A percentile compares a stretch with the other conserved stretches of the same genome.
These are phyloP conservation scores for Penicillium paradoxum DNA, from an alignment of 495 filamentous ascomycete species.

Conservation along the genomic window DNA sequence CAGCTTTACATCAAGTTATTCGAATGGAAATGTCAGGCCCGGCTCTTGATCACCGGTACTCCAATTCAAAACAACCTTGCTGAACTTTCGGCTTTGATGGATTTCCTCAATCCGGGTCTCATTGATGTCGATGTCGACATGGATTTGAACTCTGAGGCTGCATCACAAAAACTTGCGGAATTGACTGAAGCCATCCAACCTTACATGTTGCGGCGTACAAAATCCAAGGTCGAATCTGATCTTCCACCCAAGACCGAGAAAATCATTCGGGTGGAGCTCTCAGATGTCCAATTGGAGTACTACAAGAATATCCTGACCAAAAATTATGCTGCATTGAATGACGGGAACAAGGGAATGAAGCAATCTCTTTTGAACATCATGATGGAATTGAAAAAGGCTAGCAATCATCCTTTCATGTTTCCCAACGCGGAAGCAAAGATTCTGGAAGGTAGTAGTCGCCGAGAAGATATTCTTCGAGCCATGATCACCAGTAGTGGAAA, in stretches of 20 bases:
- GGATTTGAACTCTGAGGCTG: conserved; percentile 66
- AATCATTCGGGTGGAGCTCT: conserved; percentile 94
- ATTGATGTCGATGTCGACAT: conserved; percentile 85
- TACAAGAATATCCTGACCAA: conserved; percentile 98
- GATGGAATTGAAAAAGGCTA: conserved; percentile 99
- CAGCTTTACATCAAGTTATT: conserved; percentile 81
- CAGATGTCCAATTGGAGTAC: conserved; percentile 92
- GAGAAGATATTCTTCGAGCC: conserved; percentile 82
- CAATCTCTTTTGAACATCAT: conserved; percentile 97
- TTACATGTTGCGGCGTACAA: conserved; percentile 93
- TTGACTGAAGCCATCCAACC: conserved; percentile 74
- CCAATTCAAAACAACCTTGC: conserved; percentile 95
- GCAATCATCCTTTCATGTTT: conserved; percentile 98
- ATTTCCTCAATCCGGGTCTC: conserved; percentile 90
- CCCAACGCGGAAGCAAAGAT: conserved; percentile 86
- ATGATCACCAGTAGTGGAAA: conserved; percentile 96
- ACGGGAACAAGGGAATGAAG: conserved; percentile 81
- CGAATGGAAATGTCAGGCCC: conserved; percentile 77
- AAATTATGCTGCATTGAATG: conserved; percentile 92
- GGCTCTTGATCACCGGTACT: conserved; percentile 92
- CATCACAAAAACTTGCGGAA: conserved; percentile 63
- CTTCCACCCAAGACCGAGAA: conserved; percentile 96
- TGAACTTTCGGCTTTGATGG: conserved; percentile 85
- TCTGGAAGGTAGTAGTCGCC: conserved; percentile 64
- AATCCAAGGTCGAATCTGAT: conserved; percentile 93